Evolutionary conservation across 2,329 filamentous ascomycete genomes (phyloP).

Genomic region (Coniochaeta sp.): DNA sequence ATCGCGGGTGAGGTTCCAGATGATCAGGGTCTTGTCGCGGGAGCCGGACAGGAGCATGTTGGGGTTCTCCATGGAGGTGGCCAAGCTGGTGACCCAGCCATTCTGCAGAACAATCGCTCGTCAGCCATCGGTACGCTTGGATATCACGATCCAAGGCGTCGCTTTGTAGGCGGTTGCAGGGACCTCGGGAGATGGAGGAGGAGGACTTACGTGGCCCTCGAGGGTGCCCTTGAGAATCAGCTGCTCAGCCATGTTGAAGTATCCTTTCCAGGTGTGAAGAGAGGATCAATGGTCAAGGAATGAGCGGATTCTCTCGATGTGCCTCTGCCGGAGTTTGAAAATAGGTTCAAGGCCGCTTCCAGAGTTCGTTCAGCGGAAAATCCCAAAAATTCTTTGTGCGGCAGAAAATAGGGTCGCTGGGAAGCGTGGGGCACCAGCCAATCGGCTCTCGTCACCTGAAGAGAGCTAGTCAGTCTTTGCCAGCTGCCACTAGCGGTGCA

Average conservation of each 20-base stretch:
- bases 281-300: constrained; percentile 31
- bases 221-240: constrained; percentile 94
- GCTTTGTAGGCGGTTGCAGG: constrained; percentile 5
- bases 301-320: constrained; percentile 16
- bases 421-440: constrained; percentile 21
- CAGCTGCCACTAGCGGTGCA: constrained; percentile 8
- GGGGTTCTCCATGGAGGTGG: constrained; percentile 98
- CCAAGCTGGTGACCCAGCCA: constrained; percentile 98
- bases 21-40: constrained; percentile 98
- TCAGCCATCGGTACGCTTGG: constrained; percentile 14
- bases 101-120: constrained; percentile 40
- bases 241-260: constrained; percentile 74
- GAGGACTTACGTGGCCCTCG: constrained; percentile 77
- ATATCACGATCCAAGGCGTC: constrained; percentile 4
- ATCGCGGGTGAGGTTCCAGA: constrained; percentile 99
- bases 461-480: background rate
- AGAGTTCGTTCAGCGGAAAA: constrained; percentile 16
- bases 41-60: constrained; percentile 99
- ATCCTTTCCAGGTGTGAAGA: constrained; percentile 28
- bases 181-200: constrained; percentile 11
- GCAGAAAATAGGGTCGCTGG: constrained; percentile 40
- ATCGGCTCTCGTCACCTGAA: constrained; percentile 8
- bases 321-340: constrained; percentile 16
- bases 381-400: constrained; percentile 45
- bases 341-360: constrained; percentile 19